Conservation (phyloP, 2,329 filamentous ascomycete species). For the Graphilbum fragrans region DNA sequence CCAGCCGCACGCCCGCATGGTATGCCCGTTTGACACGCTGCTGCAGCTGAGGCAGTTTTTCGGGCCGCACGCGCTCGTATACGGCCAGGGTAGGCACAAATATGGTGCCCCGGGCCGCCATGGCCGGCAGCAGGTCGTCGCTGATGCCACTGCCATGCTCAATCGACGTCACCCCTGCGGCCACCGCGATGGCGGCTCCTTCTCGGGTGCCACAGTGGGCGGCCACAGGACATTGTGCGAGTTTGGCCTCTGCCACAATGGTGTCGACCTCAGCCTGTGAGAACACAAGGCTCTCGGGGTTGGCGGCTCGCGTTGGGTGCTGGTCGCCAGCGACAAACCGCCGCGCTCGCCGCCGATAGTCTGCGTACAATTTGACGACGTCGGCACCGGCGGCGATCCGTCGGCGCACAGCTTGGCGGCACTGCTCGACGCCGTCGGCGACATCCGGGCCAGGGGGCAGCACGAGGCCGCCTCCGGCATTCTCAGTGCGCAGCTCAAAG, state of each 20-base stretch:
- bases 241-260: constrained; percentile 33
- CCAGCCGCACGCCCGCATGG: constrained; percentile 34
- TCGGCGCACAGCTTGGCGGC: constrained; percentile 31
- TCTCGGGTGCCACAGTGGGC: constrained; percentile 28
- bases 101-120: constrained; percentile 31
- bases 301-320: constrained; percentile 21
- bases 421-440: constrained; percentile 33
- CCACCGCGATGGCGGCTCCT: constrained; percentile 30
- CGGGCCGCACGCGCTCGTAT: constrained; percentile 20
- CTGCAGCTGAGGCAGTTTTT: constrained; percentile 19
- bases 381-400: constrained; percentile 35
- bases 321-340: constrained; percentile 24
- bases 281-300: constrained; percentile 31
- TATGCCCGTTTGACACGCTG: constrained; percentile 29
- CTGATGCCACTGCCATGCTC: constrained; percentile 29
- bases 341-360: constrained; percentile 31
- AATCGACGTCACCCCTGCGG: constrained; percentile 33
- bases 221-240: constrained; percentile 27
- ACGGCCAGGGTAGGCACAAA: constrained; percentile 41
- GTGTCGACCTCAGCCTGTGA: constrained; percentile 35
- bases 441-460: constrained; percentile 26
- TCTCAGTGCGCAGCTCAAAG: constrained; percentile 37
- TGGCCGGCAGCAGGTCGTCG: constrained; percentile 27
- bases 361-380: constrained; percentile 38
- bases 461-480: constrained; percentile 19